Base-by-base conservation (phyloP, 352 stramenopile genomes). In the Globisporangium camurandrum region DNA sequence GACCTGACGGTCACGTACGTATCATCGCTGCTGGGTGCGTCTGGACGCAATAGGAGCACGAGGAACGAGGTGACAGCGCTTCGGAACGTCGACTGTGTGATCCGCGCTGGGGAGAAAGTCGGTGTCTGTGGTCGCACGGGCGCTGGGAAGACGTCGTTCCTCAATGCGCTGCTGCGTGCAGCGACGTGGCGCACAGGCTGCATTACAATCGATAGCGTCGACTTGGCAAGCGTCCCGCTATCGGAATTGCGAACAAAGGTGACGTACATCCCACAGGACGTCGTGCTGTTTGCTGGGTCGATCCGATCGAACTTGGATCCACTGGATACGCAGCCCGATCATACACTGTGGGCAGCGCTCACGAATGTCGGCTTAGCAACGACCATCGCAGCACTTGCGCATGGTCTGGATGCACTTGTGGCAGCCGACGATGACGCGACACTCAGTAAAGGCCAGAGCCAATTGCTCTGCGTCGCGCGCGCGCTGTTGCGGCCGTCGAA, bases 41-140 rank as follows among this genome's bases (percentile, higher is more conserved):
- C n/a, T n/a, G n/a, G n/a, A n/a, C n/a, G n/a, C n/a, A n/a, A n/a
- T n/a, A n/a, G n/a, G n/a, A n/a, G n/a, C n/a, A n/a, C n/a, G n/a
- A n/a, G n/a, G 27, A 44, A 20, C 6, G 34, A 7, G 46, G 42
- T 77, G 26, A 49, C 56, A 7, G 82, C 73, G 2, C 51, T 91
- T 0, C 66, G 64, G 5, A 49, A 67, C 26, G 41, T 89, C 14
- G 79, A 45, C 14, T 88, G 63, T 44, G 42, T 57, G 0, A 74
- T 93, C 38, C 41, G 42, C 24, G 64, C 67, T 1, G 74, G 77
- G 0, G 73, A 88, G 39, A 88, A 84, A 46, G 45, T 92, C 19
- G 86, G 86, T 4, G 81, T 97, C 19, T 91, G 84, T 24, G 89
- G 88, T 2, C 84, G 86, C 22, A 97, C 88, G 1, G 90, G 90